A percentile compares a stretch with the other conserved stretches of the same genome.
Conservation (phyloP, 306 rosid species). For the Dalbergia cultrata region DNA sequence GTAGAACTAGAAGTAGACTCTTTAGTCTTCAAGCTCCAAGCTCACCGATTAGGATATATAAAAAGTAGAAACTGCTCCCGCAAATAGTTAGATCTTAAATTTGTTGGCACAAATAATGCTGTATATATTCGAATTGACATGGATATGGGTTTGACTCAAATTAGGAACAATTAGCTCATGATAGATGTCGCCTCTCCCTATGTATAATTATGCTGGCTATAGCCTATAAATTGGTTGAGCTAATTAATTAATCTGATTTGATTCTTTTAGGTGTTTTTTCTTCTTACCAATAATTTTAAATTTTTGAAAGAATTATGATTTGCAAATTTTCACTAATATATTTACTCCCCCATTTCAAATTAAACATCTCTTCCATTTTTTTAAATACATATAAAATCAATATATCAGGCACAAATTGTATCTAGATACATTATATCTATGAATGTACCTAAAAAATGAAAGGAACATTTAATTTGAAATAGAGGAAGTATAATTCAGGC, state of each 20-base stretch:
- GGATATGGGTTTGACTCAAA: neutral
- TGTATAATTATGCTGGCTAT: neutral
- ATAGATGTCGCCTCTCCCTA: neutral
- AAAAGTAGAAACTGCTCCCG: no score
- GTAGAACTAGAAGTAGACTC: neutral
- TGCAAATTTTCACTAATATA: neutral
- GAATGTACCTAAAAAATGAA: no score
- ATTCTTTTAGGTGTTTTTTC: no score
- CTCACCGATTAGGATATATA: neutral
- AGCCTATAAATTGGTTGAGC: neutral
- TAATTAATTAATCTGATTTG: neutral
- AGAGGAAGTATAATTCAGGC: no score
- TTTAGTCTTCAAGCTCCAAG: neutral
- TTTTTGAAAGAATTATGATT: neutral
- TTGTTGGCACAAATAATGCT: neutral
- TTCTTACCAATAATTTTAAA: neutral
- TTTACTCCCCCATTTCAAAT: no score
- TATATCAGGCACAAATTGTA: no score
- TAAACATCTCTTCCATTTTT: no score
- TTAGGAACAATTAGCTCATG: neutral
- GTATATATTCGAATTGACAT: neutral
- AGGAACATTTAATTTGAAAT: no score
- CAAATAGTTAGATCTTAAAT: neutral
- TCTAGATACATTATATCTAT: no score
- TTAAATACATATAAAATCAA: no score